These are phyloP conservation scores for Fusarium sp. DNA, from an alignment of 2,329 filamentous ascomycete genomes.

Conservation along the genomic window DNA sequence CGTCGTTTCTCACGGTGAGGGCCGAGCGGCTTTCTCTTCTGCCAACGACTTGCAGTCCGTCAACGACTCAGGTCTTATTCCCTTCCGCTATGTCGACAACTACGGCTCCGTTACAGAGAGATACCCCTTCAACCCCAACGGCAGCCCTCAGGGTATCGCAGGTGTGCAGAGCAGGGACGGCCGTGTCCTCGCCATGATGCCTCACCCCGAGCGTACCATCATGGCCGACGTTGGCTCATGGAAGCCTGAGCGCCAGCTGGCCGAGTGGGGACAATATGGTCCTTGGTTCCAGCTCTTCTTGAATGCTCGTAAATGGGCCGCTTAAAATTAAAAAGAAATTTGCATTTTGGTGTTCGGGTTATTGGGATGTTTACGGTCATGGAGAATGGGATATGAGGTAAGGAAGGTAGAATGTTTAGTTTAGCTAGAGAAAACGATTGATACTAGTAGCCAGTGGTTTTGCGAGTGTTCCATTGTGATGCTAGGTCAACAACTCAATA, in stretches of 20 bases:
- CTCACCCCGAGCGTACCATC: conserved; percentile 91
- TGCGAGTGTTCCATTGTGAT: not conserved
- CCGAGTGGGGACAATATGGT: conserved; percentile 81
- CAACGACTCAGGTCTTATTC: conserved; percentile 73
- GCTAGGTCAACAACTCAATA: not conserved
- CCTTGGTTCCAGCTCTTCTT: conserved; percentile 89
- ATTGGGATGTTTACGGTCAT: conserved; percentile 8
- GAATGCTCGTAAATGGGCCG: conserved; percentile 89
- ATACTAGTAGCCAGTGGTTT: not conserved
- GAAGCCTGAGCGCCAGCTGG: conserved; percentile 65
- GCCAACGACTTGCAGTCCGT: conserved; percentile 63
- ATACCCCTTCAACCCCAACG: conserved; percentile 91
- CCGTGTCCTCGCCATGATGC: conserved; percentile 89
- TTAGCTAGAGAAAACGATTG: conserved; percentile 12
- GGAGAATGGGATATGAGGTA: conserved; percentile 11
- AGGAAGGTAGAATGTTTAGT: conserved; percentile 3
- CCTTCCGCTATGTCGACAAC: conserved; percentile 89
- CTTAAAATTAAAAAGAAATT: conserved; percentile 51
- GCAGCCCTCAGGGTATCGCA: conserved; percentile 82
- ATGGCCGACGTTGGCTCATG: conserved; percentile 82
- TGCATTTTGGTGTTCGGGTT: conserved; percentile 31
- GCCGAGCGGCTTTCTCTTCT: conserved; percentile 77
- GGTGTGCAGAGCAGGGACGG: conserved; percentile 82
- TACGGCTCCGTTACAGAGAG: conserved; percentile 74
- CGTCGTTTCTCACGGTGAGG: conserved; percentile 61